Evolutionary conservation across 1,284 basidiomycete species (phyloP), one percentile per base, ranked within the genome.

Genomic region (Cyathus olla): DNA sequence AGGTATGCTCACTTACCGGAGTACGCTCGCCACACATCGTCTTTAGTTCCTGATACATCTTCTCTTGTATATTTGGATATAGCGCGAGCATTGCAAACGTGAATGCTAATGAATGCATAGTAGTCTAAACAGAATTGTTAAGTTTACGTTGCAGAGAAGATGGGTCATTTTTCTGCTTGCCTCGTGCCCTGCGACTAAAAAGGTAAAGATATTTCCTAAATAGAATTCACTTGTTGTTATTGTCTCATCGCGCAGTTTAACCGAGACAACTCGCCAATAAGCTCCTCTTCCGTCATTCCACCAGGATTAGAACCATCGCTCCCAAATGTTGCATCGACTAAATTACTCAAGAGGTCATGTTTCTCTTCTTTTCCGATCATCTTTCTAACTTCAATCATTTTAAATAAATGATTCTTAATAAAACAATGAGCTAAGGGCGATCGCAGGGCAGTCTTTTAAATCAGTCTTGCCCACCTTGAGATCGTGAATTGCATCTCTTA

Each of bases 61-160:
- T 84, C 58, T 90, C 87, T 71, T 93, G 90, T 65, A 87, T 84
- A 0, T 90, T 85, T 3, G 83, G 88, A 68, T 91, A 82, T 21
- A 83, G 62, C 2, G 80, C 81, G 26, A 83, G 61, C 56, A 83
- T 55, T 11, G 82, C 89, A 56, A 91, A 82, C 2, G 85, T 75
- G 61, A 87, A 90, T 51, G 83, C 85, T 2, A 92, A 72, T 0
- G 88, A 87, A 69, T 80, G 69, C 1, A 76, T 72, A 0, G 72
- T 77, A 13, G 73, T 72, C 72, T 75, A 52, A 46, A 42, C 27
- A 39, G 31, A 22, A 48, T 37, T 24, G 10, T 31, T 28, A 21
- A 22, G 3, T 22, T 13, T 48, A 35, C 13, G 22, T n/a, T 21
- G 27, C 26, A 54, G 54, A 15, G 9, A 9, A 2, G 3, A n/a